A percentile compares a stretch with the other conserved stretches of the same genome.
Evolutionary conservation across 2,329 filamentous ascomycete species (phyloP).

Genomic region (Myriangium duriaei): DNA sequence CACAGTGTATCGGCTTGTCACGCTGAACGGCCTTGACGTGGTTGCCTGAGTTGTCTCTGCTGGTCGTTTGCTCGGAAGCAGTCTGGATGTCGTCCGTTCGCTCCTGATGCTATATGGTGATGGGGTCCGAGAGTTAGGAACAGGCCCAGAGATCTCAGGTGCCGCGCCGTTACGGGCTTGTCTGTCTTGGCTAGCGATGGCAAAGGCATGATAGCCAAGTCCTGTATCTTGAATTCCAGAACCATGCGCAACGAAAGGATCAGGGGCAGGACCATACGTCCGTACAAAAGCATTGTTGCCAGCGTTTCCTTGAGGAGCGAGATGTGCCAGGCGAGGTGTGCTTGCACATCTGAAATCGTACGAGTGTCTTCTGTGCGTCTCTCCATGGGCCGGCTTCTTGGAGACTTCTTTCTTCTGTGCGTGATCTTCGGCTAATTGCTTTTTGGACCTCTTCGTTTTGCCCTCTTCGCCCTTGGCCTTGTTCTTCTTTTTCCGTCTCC

Average conservation of each 20-base stretch:
- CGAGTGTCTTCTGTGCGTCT: too few relatives aligned
- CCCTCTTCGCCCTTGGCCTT: constrained; percentile 5
- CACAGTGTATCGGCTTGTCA: constrained; percentile 19
- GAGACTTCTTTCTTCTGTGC: too few relatives aligned
- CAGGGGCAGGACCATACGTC: too few relatives aligned
- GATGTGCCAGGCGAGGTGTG: constrained; percentile 17
- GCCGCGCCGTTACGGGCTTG: background rate
- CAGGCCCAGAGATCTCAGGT: background rate
- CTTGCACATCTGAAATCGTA: constrained; percentile 24
- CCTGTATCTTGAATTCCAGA: too few relatives aligned
- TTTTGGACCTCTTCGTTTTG: constrained; percentile 10
- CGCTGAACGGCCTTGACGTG: constrained; percentile 13
- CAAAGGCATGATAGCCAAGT: too few relatives aligned
- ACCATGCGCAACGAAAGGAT: too few relatives aligned
- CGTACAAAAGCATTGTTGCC: background rate
- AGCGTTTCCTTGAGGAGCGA: constrained; percentile 1
- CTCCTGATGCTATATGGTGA: constrained; percentile 17
- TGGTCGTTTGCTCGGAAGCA: constrained; percentile 22
- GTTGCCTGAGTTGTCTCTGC: constrained; percentile 4
- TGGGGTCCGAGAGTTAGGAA: background rate
- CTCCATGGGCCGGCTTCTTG: too few relatives aligned
- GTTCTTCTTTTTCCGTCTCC: constrained; percentile 9
- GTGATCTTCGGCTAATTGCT: too few relatives aligned
- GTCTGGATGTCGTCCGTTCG: constrained; percentile 19
- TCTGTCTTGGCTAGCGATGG: background rate